phyloP scores from a whole-genome alignment of 148 eudicot genomes.

The Silene uniflora region DNA sequence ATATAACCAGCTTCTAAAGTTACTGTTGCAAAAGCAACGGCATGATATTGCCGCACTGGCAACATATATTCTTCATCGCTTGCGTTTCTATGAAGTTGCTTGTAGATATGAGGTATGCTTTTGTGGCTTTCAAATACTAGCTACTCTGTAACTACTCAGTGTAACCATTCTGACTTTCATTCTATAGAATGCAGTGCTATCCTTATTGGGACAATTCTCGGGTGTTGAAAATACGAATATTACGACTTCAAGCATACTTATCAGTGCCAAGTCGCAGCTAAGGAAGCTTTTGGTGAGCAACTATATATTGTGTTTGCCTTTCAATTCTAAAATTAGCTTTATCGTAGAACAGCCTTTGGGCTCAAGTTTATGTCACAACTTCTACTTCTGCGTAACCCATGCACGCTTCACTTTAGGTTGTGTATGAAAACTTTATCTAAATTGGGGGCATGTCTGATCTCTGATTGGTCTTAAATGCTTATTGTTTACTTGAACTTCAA shows the following conservation, averaged over 20 bases:
- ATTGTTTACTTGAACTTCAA: not conserved
- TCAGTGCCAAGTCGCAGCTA: constrained; percentile 59
- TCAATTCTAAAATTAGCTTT: not conserved
- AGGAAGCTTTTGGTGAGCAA: constrained; percentile 75
- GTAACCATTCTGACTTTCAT: constrained; percentile 19
- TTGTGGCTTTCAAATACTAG: constrained; percentile 3
- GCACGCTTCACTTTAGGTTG: not conserved
- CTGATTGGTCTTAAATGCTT: not conserved
- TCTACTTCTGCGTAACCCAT: not conserved
- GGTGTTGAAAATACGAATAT: constrained; percentile 32
- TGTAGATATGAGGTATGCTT: constrained; percentile 80
- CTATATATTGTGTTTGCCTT: constrained; percentile 4
- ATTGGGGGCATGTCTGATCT: too few relatives aligned
- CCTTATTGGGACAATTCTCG: constrained; percentile 55
- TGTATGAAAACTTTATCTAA: not conserved
- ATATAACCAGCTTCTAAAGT: constrained; percentile 75
- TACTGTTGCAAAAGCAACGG: constrained; percentile 71
- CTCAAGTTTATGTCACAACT: not conserved
- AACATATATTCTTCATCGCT: constrained; percentile 81
- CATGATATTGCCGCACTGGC: constrained; percentile 87
- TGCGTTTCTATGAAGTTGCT: constrained; percentile 87
- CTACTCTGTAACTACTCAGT: constrained; percentile 1
- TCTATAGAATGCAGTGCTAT: constrained; percentile 69
- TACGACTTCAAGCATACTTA: constrained; percentile 46
- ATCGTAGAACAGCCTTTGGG: not conserved